Base-by-base conservation (phyloP, 2,329 filamentous ascomycete species). In the Cladosporium phlei region DNA sequence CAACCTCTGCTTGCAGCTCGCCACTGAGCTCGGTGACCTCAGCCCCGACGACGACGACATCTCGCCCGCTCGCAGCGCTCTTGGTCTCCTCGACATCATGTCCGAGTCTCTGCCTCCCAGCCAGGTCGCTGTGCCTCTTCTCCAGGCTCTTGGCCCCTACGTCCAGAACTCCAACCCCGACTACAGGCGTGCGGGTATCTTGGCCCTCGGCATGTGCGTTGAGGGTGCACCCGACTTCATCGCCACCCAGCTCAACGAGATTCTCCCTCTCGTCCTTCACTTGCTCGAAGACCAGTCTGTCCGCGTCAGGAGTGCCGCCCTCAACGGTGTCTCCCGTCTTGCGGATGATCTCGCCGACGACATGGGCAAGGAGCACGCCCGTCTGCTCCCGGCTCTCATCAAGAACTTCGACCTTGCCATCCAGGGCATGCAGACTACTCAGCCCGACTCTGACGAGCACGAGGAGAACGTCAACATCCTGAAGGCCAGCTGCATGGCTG, bases 211-310 rank as follows among this genome's bases (percentile, higher is more conserved):
- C 50, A 94, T 91, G 74, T 91, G 88, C 58, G 91, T 95, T 44
- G 93, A 97, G 74, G 93, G 93, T 58, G 91, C 93, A 22, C 93
- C 93, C 12, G 93, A 98, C 67, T 98, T 97, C 69, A 89, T 97
- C 62, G 88, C 88, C 54, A 95, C 90, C 16, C 93, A 98, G 69
- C 80, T 97, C 52, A 78, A 85, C 61, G 79, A 85, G 55, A 85
- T 97, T 55, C 80, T 97, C 66, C 93, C 93, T 38, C 77, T 87
- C 57, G 82, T 97, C 49, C 76, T 96, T 48, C 82, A 81, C 60
- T 78, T 97, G 7, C 80, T 98, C 29, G 78, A 88, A 63, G 93
- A 98, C 63, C 74, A 79, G n/a, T 86, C 94, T 56, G 77, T 82
- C 56, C 82, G 83, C 58, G 93, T 98, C 49, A 83, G 93, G 51